Evolutionary conservation across 2,329 filamentous ascomycete genomes (phyloP), one percentile per base, ranked within the genome.

Genomic region (Pyricularia sp.): DNA sequence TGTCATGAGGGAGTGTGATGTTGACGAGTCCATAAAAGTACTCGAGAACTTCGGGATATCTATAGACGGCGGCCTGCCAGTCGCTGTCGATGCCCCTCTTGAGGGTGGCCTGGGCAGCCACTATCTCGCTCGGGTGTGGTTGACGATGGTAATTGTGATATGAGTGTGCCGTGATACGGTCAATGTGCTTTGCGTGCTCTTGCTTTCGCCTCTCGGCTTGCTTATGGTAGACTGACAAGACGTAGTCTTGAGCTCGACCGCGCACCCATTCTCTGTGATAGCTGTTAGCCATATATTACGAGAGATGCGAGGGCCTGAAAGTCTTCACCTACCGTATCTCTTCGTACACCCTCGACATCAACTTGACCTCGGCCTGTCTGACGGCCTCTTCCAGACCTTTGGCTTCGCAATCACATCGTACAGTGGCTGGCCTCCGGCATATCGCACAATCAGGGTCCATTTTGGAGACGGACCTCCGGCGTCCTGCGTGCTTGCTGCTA

Each of bases 1-100:
- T 82, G 69, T 92, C 89, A 59, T 79, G 79, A 0, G 91, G 91
- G 4, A 92, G 78, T 26, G 82, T 85, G 70, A 93, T 77, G 68
- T 89, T 86, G 50, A 93, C 89, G 55, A 93, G 81, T 70, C 86
- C 83, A 78, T 90, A 94, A 76, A 91, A 94, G 78, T 94, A 93
- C 78, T 93, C 89, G 68, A 94, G 81, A n/a, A 94, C 88, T 76
- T 93, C 90, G 4, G 91, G 92, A 73, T 94, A 94, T 68, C 88
- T 85, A 73, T 92, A 86, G 58, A 93, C 91, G 65, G 88, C 90
- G 33, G 86, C 83, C 74, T 89, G 86, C 91, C 91, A 94, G 79
- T 93, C 91, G 71, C 91, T 88, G 74, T 93, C 90, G 74, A 93
- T 90, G 70, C 90, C 90, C 66, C 87, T 85, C 78, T 92, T 92